These are phyloP conservation scores for Entelexis paramagnoliae DNA, from an alignment of 1,139 yeast genomes.

Conservation along the genomic window DNA sequence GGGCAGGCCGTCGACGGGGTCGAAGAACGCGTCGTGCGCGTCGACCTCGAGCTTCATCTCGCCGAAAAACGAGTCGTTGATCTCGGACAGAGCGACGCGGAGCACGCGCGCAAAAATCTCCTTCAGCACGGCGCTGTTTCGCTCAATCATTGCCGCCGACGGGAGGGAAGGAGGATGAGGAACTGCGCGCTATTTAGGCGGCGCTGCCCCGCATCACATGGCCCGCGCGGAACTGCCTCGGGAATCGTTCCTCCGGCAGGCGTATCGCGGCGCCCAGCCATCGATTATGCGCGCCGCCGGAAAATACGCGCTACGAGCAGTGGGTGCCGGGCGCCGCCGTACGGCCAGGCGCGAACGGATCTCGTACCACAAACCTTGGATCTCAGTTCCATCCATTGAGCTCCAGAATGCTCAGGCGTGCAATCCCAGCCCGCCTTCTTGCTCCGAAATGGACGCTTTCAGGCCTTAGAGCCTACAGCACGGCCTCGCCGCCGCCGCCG, in stretches of 20 bases:
- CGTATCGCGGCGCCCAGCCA: background rate
- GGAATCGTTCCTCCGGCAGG: background rate
- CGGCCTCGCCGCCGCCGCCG: background rate
- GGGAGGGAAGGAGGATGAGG: background rate
- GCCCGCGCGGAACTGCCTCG: background rate
- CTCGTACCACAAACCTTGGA: no score
- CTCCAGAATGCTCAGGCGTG: background rate
- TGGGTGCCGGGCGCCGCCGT: no score
- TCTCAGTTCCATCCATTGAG: background rate
- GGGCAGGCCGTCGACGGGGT: slow-evolving; percentile 16
- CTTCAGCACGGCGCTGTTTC: background rate
- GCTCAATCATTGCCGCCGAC: background rate
- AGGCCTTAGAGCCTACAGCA: background rate
- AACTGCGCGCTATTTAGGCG: background rate
- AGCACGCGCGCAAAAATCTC: background rate
- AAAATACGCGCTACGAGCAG: background rate
- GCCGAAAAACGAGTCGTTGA: slow-evolving; percentile 12
- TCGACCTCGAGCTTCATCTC: slow-evolving; percentile 6
- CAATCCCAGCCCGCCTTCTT: background rate
- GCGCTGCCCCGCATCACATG: slow-evolving; percentile 7
- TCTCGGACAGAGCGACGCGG: background rate
- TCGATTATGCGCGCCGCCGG: no score
- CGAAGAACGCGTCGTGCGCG: slow-evolving; percentile 13
- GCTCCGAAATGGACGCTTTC: background rate
- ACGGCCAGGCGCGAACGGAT: no score